phyloP scores from a whole-genome alignment of 2,329 filamentous ascomycete genomes.

The Aspergillus quadricinctus region DNA sequence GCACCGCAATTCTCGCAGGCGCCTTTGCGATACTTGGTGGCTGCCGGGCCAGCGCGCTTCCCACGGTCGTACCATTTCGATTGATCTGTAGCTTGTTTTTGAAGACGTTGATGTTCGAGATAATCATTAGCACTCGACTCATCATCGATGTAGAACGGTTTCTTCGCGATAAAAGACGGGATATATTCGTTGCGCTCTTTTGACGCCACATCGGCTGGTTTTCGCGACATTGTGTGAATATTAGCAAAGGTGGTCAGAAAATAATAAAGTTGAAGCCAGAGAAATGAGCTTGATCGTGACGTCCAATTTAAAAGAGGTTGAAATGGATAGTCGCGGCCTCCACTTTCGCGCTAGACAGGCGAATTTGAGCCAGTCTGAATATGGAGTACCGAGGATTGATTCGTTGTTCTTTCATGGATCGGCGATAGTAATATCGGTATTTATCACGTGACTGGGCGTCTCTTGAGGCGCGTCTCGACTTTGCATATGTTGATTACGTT shows the following conservation, averaged over 20 bases:
- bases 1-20: constrained; percentile 98
- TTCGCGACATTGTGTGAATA: constrained; percentile 39
- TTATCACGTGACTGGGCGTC: constrained; percentile 28
- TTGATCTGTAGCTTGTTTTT: constrained; percentile 62
- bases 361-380: neutral
- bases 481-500: constrained; percentile 3
- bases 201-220: constrained; percentile 50
- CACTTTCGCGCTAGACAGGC: neutral
- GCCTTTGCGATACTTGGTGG: constrained; percentile 96
- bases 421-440: constrained; percentile 5
- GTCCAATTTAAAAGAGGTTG: constrained; percentile 6
- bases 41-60: constrained; percentile 75
- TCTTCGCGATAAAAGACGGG: constrained; percentile 94
- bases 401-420: neutral
- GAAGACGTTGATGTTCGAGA: constrained; percentile 89
- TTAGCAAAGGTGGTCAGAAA: neutral
- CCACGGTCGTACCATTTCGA: constrained; percentile 93
- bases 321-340: constrained; percentile 1
- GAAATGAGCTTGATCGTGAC: constrained; percentile 2
- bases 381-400: neutral
- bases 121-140: constrained; percentile 76
- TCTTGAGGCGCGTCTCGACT: constrained; percentile 12
- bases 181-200: constrained; percentile 99
- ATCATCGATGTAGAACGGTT: constrained; percentile 89
- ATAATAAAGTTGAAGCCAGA: neutral